Base-by-base conservation (phyloP, 192 early-diverging fungal genomes). In the Umbelopsis sp. region DNA sequence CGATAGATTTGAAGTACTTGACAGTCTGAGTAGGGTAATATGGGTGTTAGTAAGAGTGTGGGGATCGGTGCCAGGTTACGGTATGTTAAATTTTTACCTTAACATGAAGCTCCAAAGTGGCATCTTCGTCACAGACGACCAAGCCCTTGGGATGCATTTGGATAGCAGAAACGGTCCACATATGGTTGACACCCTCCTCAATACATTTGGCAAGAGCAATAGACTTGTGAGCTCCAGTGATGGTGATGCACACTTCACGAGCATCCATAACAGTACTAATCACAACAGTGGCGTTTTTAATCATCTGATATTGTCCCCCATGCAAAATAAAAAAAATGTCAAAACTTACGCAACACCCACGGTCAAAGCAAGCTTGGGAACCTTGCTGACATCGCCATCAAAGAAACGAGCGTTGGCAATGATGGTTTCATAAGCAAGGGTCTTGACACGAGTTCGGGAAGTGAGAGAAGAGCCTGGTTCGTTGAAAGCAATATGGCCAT, bases 401-500 rank as follows among this genome's bases (percentile, higher is more conserved):
- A 94, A 94, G 87, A 94, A 94, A 69, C 92, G 82, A 27, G 92
- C 87, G 74, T 94, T 94, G 74, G 92, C 92, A 64, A 94, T 82
- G 69, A 94, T 94, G 64, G 92, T 94, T 46, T 94, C 92, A 71
- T 94, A 94, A 23, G 92, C 92, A 5, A 94, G 81, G 20, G 92
- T 94, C 80, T 94, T 94, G 81, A 91, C 90, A 37, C 92, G 83
- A 23, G 92, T 94, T 71, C 91, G 86, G 25, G 90, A 91, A 66
- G 83, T 85, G 53, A 94, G 84, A 49, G 91, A 93, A 49, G 90
- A 91, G 22, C 93, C 93, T 27, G 93, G 93, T 77, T 94, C 93
- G 76, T 95, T 95, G 83, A 94, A 94, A 53, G 93, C 93, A 81
- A 94, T 93, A 72, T 94, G 93, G 76, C 93, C 93, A 79, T 94